A percentile compares a stretch with the other conserved stretches of the same genome.
Conservation (phyloP, 345 rosid species). For the Brassica cretica region DNA sequence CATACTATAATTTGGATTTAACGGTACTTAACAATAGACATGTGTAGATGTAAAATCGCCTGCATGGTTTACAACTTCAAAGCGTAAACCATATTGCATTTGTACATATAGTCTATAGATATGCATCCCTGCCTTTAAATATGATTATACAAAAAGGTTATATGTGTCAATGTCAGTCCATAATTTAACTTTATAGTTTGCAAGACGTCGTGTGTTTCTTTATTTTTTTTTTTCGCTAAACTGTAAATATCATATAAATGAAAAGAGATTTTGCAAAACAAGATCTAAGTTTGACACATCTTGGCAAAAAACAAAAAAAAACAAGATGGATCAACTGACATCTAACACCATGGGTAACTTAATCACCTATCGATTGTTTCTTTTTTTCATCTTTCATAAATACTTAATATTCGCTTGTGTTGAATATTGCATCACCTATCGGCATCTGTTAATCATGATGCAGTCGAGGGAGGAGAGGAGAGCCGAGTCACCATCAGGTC, state of each 20-base stretch:
- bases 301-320: too few relatives aligned
- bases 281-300: too few relatives aligned
- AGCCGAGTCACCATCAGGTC: constrained; percentile 49
- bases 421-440: constrained; percentile 22
- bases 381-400: constrained; percentile 16
- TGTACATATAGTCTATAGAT: background rate
- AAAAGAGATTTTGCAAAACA: too few relatives aligned
- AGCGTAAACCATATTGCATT: constrained; percentile 16
- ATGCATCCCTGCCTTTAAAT: background rate
- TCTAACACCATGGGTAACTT: too few relatives aligned
- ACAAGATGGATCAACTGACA: too few relatives aligned
- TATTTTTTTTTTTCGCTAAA: background rate
- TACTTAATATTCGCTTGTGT: constrained; percentile 34
- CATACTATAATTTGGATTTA: background rate
- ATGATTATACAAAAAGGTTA: background rate
- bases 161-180: constrained; percentile 16
- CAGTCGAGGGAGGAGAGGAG: constrained; percentile 42
- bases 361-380: background rate
- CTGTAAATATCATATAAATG: too few relatives aligned
- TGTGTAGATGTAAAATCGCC: constrained; percentile 18
- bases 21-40: constrained; percentile 5
- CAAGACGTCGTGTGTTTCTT: constrained; percentile 12
- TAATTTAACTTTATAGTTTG: background rate
- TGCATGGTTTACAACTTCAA: constrained; percentile 34
- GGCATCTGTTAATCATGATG: constrained; percentile 23